Base-by-base conservation (phyloP, 2,329 filamentous ascomycete genomes). In the Cladosporium sp. region DNA sequence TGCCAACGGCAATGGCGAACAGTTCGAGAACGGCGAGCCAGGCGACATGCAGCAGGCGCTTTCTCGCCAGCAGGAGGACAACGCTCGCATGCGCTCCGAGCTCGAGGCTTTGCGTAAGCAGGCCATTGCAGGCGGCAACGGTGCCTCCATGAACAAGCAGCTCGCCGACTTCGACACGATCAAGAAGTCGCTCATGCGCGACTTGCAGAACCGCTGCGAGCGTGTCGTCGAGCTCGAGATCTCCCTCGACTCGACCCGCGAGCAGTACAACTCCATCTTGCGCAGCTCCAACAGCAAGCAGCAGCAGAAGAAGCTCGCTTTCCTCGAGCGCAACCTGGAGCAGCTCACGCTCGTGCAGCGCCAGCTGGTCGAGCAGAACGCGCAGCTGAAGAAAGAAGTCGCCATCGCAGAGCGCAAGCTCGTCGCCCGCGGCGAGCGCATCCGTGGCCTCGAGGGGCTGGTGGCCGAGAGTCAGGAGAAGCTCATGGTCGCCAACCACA, bases 251-350 rank as follows among this genome's bases (percentile, higher is more conserved):
- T 91, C 96, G 77, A 96, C 93, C 1, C 84, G 93, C 52, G 93
- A 98, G 76, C 93, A 98, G 74, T 98, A 98, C 76, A 97, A 98
- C 78, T 96, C 95, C 64, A 93, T 98, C 56, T 81, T 98, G 54
- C 86, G 92, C 53, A 93, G 89, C 46, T 95, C 89, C 61, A 98
- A 98, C 78, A 97, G 95, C 77, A 87, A 93, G 55, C 92, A 93
- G 19, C 93, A 98, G 76, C 93, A 98, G 74, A 98, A 98, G 86
- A 98, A 98, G 82, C 97, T 98, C 88, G 95, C 93, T 13, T 98
- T 98, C 80, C 76, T 98, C 46, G 93, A 98, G 77, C 86, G 93
- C 67, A 98, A 98, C 69, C 83, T 98, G 38, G 93, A 98, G 74
- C 93, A 98, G 72, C 80, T 98, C 51, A 98, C 93, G 3, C 89